Evolutionary conservation across 345 rosid genomes (phyloP), one percentile per base, ranked within the genome.

Genomic region (Acer campestre): DNA sequence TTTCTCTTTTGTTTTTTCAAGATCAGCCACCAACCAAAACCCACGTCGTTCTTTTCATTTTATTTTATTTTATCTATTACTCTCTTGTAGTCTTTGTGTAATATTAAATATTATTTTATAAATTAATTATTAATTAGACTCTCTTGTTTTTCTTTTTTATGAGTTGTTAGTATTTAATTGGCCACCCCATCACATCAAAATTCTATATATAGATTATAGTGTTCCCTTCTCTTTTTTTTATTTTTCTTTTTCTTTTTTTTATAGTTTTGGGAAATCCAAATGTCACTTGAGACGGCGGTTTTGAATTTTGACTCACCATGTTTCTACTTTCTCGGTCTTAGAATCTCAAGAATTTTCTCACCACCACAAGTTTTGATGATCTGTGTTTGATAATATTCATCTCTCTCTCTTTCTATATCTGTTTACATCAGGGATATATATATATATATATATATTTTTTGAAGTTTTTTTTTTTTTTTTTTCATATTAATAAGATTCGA

Each of bases 221-320:
- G 53, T 20, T 16, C 7, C 38, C 38, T 0, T 4, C 12, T 31
- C 10, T 25, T 7, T 31, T 0, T 31, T 3, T 29, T 29, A 0
- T 29, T 29, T 29, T 31, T 3, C 10, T 42, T 1, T 42, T 42
- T 2, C 3, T 65, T 66, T 63, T 63, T 46, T 23, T 35, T 35
- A 0, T 4, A 4, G 38, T 31, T 31, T 31, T 31, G 51, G 40
- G 5, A 53, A 65, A 22, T 12, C 16, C 13, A 6, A 61, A 8
- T 49, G 65, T 9, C 23, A 35, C 25, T 69, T 46, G 70, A 81
- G 86, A 44, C 83, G 85, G 73, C 89, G 78, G 67, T 80, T 70
- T 88, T 88, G 89, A 88, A 64, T 80, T 70, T 88, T 88, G 89
- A 88, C 87, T 62, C 48, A 7, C 31, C 0, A 59, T 59, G 8